phyloP scores from a whole-genome alignment of 2,329 filamentous ascomycete genomes.

The Scedosporium dehoogii region DNA sequence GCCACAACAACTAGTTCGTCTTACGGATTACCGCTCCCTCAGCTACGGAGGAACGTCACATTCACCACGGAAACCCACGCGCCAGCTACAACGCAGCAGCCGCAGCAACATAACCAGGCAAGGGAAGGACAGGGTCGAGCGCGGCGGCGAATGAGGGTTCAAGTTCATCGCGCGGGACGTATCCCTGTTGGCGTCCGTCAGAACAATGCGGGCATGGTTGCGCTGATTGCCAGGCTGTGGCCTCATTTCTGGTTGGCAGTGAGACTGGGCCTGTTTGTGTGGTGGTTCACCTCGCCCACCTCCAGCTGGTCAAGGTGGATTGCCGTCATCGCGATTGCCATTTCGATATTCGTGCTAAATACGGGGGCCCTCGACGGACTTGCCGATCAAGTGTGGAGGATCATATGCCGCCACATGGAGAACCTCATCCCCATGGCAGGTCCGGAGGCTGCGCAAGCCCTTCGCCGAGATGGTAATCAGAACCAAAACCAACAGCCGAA shows the following conservation, averaged over 20 bases:
- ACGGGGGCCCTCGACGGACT: conserved; percentile 48
- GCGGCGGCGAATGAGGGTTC: background rate
- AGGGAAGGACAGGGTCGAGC: background rate
- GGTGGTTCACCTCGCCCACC: conserved; percentile 52
- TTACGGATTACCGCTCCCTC: background rate
- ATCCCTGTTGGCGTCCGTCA: background rate
- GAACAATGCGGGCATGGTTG: background rate
- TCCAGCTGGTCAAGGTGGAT: conserved; percentile 51
- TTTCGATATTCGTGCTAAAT: conserved; percentile 48
- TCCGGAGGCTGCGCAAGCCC: conserved; percentile 21
- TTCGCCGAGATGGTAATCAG: conserved; percentile 15
- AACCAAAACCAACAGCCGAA: conserved; percentile 16
- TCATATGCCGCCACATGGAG: conserved; percentile 49
- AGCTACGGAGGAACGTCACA: background rate
- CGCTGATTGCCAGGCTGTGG: conserved; percentile 32
- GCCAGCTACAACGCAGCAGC: background rate
- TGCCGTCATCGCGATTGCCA: conserved; percentile 41
- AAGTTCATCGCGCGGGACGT: background rate
- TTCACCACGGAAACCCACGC: background rate
- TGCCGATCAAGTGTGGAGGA: conserved; percentile 44
- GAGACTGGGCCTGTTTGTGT: conserved; percentile 49
- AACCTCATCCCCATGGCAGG: conserved; percentile 45
- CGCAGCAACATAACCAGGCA: background rate
- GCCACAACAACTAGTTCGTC: background rate
- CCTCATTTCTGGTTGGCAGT: conserved; percentile 54